Conservation (phyloP, 495 filamentous ascomycete genomes). For the Penicillium pancosmium region DNA sequence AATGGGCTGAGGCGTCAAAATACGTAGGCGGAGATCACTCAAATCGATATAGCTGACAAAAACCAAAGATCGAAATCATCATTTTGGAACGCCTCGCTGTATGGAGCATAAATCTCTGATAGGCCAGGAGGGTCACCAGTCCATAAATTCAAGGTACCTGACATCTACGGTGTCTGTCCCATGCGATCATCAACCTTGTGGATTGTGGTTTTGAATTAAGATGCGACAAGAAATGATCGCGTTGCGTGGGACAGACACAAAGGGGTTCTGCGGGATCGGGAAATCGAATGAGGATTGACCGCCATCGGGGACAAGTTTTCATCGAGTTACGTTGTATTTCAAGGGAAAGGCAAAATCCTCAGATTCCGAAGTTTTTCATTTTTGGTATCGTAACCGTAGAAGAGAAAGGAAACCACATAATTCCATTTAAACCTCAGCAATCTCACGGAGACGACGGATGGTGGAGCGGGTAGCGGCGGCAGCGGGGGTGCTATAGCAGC, state of each 20-base stretch:
- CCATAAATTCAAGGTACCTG: not conserved
- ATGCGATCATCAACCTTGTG: not conserved
- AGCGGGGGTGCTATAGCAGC: slow-evolving; percentile 75
- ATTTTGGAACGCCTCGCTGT: not conserved
- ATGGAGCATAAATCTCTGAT: too few relatives aligned
- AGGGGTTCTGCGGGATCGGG: not conserved
- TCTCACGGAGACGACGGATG: slow-evolving; percentile 95
- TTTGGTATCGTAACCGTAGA: slow-evolving; percentile 49
- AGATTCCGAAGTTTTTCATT: slow-evolving; percentile 45
- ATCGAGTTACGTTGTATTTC: slow-evolving; percentile 9
- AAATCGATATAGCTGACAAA: not conserved
- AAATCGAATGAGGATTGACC: not conserved
- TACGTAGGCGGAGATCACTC: not conserved
- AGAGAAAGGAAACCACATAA: slow-evolving; percentile 47
- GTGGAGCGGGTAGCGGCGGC: slow-evolving; percentile 96
- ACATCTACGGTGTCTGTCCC: too few relatives aligned
- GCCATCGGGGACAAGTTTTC: not conserved
- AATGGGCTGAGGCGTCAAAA: not conserved
- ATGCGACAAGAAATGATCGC: not conserved
- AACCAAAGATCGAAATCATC: not conserved
- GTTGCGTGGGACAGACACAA: too few relatives aligned
- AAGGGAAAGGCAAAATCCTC: slow-evolving; percentile 26
- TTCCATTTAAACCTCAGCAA: slow-evolving; percentile 85
- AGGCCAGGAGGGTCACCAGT: not conserved
- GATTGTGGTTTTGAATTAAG: not conserved